phyloP scores from a whole-genome alignment of 306 rosid genomes.

The Sicyos baderoa region DNA sequence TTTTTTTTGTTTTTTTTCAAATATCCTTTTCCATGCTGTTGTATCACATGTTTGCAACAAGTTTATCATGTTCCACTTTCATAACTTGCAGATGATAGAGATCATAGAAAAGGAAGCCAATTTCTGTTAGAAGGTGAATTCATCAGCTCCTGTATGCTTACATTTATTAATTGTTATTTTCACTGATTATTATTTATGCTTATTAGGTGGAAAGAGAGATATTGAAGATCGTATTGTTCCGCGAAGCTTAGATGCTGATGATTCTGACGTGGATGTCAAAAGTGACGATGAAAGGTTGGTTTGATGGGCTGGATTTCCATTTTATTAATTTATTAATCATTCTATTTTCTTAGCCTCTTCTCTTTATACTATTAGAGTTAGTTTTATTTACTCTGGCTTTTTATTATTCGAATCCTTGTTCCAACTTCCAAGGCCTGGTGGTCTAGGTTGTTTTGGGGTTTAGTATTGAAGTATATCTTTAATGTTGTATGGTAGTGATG shows the following conservation, averaged over 20 bases:
- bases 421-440: neutral
- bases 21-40: neutral
- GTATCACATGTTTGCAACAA: constrained; percentile 6
- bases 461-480: neutral
- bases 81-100: constrained; percentile 71
- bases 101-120: constrained; percentile 64
- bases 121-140: constrained; percentile 66
- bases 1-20: neutral
- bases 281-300: constrained; percentile 81
- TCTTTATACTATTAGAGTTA: neutral
- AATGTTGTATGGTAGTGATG: constrained; percentile 33
- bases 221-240: constrained; percentile 72
- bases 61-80: constrained; percentile 20
- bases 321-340: neutral
- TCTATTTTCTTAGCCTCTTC: neutral
- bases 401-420: neutral
- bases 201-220: constrained; percentile 61
- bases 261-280: constrained; percentile 83
- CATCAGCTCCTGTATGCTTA: constrained; percentile 16
- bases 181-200: neutral
- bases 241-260: constrained; percentile 84
- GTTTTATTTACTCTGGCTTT: neutral
- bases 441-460: neutral
- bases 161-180: constrained; percentile 11
- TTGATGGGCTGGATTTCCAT: constrained; percentile 5